These are phyloP conservation scores for Russula vinacea DNA, from an alignment of 768 basidiomycete genomes.

Conservation along the genomic window DNA sequence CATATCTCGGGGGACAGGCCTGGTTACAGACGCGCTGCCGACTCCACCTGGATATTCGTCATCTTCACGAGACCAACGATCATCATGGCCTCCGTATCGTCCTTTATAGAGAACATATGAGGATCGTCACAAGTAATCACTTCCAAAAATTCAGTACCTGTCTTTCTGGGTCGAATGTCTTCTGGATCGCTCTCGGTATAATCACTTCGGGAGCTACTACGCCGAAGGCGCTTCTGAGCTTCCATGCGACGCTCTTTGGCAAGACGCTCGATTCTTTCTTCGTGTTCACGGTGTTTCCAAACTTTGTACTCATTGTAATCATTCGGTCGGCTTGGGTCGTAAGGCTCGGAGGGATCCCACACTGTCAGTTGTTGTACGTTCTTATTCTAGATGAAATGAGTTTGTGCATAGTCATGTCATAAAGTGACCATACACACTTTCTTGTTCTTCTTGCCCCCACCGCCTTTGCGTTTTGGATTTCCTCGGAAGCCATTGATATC, in stretches of 20 bases:
- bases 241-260: conserved; percentile 45
- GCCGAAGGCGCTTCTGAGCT: conserved; percentile 48
- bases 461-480: conserved; percentile 52
- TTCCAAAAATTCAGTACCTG: conserved; percentile 44
- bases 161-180: conserved; percentile 60
- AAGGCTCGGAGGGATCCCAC: conserved; percentile 79
- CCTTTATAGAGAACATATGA: conserved; percentile 34
- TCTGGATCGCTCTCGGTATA: conserved; percentile 64
- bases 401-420: not conserved
- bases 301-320: conserved; percentile 87
- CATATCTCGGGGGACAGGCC: conserved; percentile 41
- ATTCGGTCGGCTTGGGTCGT: conserved; percentile 81
- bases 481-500: conserved; percentile 81
- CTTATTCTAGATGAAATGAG: conserved; percentile 50
- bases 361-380: conserved; percentile 48
- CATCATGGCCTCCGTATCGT: conserved; percentile 44
- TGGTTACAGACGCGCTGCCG: conserved; percentile 28
- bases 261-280: conserved; percentile 62
- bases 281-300: conserved; percentile 73
- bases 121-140: conserved; percentile 8
- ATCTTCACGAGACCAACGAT: conserved; percentile 52
- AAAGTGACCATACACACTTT: conserved; percentile 47
- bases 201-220: conserved; percentile 59
- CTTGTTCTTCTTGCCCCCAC: conserved; percentile 51
- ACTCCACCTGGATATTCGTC: conserved; percentile 44